Evolutionary conservation across 2,329 filamentous ascomycete genomes (phyloP).

Genomic region (Hymenoscyphus linearis): DNA sequence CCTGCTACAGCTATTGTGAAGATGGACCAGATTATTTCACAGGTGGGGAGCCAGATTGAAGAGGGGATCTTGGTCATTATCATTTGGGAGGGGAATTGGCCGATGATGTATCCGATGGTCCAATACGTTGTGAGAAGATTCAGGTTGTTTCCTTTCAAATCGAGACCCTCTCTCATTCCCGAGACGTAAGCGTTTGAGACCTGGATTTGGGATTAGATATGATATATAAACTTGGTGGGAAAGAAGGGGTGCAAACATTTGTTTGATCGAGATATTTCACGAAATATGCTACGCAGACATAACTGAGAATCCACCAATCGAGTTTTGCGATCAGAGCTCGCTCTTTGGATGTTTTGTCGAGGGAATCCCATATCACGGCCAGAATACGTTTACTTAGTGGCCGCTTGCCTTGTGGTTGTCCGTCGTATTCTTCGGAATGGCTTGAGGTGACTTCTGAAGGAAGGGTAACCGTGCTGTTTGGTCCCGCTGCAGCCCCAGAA

Average conservation of each 20-base stretch:
- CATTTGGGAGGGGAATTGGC: conserved; percentile 31
- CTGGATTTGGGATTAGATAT: neutral
- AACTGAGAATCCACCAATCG: conserved; percentile 41
- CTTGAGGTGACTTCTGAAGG: neutral
- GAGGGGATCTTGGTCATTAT: conserved; percentile 42
- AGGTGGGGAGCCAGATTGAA: conserved; percentile 53
- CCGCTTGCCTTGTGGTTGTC: conserved; percentile 4
- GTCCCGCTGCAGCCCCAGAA: neutral
- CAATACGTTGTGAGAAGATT: conserved; percentile 47
- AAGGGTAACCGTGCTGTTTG: neutral
- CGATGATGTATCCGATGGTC: conserved; percentile 50
- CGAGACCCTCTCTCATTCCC: conserved; percentile 46
- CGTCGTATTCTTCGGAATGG: neutral
- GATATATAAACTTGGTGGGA: neutral
- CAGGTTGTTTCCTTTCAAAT: conserved; percentile 43
- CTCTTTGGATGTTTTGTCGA: conserved; percentile 12
- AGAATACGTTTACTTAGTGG: conserved; percentile 12
- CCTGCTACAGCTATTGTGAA: conserved; percentile 36
- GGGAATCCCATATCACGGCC: conserved; percentile 23
- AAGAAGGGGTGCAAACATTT: conserved; percentile 1
- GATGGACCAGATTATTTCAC: conserved; percentile 48
- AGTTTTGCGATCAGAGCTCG: conserved; percentile 35
- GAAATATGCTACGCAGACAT: conserved; percentile 37
- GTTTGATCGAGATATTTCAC: conserved; percentile 18
- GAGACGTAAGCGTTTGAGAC: conserved; percentile 40